These are phyloP conservation scores for Boletus mariae DNA, from an alignment of 1,284 basidiomycete species.

Conservation along the genomic window DNA sequence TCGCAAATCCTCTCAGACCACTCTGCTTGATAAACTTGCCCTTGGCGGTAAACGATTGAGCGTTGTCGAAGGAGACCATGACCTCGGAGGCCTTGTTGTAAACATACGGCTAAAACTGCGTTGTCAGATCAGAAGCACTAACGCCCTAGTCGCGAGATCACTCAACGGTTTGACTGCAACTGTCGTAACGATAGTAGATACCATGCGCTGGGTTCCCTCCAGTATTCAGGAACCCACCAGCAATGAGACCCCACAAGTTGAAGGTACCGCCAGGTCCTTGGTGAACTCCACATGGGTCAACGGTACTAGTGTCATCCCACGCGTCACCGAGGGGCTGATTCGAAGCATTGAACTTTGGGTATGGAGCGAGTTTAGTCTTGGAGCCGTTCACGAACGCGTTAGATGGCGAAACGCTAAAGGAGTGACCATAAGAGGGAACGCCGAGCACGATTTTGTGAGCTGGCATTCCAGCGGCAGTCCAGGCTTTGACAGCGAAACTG, in stretches of 20 bases:
- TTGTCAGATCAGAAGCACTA: not conserved
- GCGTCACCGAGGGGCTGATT: slow-evolving; percentile 38
- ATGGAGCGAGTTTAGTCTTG: slow-evolving; percentile 27
- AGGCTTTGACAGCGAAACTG: slow-evolving; percentile 54
- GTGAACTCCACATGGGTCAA: slow-evolving; percentile 37
- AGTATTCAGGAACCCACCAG: slow-evolving; percentile 37
- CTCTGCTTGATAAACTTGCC: slow-evolving; percentile 46
- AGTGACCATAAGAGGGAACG: slow-evolving; percentile 56
- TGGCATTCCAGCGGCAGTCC: slow-evolving; percentile 65
- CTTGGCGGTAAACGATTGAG: slow-evolving; percentile 52
- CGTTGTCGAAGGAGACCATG: slow-evolving; percentile 36
- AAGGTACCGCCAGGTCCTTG: slow-evolving; percentile 36
- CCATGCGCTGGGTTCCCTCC: slow-evolving; percentile 37
- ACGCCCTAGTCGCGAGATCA: not conserved
- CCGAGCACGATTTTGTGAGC: slow-evolving; percentile 62
- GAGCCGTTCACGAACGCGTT: slow-evolving; percentile 29
- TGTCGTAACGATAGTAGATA: slow-evolving; percentile 40
- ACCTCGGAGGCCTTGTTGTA: slow-evolving; percentile 36
- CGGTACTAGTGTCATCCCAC: slow-evolving; percentile 35
- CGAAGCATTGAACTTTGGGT: slow-evolving; percentile 37
- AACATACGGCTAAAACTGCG: slow-evolving; percentile 37
- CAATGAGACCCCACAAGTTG: slow-evolving; percentile 40
- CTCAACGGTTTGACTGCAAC: slow-evolving; percentile 45
- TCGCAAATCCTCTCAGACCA: slow-evolving; percentile 49
- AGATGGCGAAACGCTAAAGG: slow-evolving; percentile 36